Evolutionary conservation across 306 rosid species (phyloP), one percentile per base, ranked within the genome.

Genomic region (Mimosa bimucronata): DNA sequence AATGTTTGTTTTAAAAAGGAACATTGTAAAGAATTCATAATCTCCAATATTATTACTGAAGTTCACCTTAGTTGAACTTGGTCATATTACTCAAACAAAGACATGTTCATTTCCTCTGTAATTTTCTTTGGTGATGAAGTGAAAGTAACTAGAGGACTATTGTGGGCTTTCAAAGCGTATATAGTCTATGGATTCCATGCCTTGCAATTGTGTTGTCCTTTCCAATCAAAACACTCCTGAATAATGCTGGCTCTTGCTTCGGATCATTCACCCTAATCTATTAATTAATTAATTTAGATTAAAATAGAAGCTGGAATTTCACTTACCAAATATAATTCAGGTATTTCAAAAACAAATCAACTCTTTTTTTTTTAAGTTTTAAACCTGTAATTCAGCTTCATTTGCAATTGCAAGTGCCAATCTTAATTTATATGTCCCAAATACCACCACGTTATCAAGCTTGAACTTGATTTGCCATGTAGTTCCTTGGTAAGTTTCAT

Each of bases 161-260:
- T 19, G 13, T 79, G 97, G 84, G 16, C 87, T 84, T 85, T 94
- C 98, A 28, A 94, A 75, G 34, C 98, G 97, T 69, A 94, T 78
- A 65, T 91, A 91, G 75, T 21, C 98, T 98, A 77, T 92, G 98
- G 76, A 89, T 90, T 76, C 98, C 98, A 86, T 95, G 98, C 72
- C 98, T 89, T 6, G 97, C 94, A 0, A 95, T 88, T 42, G 98
- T 88, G 64, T 91, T 86, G 79, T 95, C 98, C 62, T 82, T 91
- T 62, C 98, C 98, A 72, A 95, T 88, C 34, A 85, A 42, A 21
- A 96, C 98, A 14, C 92, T 92, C 1, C 89, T 83, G 73, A 92
- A 95, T 23, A 90, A 29, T 37, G 98, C 88, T 26, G 84, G 88
- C 38, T 86, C 83, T 76, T 83, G 88, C 57, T 82, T 80, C 25